Evolutionary conservation across 768 basidiomycete species (phyloP).

Genomic region (Tricholoma sp.): DNA sequence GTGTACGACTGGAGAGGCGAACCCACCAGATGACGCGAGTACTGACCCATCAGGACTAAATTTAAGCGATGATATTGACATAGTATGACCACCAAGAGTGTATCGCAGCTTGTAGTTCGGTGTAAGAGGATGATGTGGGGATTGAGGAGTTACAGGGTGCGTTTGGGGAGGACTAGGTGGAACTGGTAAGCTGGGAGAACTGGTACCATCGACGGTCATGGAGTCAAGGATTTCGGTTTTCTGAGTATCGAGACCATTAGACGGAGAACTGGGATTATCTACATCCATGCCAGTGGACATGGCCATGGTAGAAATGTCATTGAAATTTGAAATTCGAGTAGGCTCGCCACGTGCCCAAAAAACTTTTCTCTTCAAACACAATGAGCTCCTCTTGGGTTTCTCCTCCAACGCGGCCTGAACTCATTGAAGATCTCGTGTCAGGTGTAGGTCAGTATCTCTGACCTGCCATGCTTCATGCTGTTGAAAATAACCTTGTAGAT

Average conservation of each 20-base stretch:
- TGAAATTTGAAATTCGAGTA: too few relatives aligned
- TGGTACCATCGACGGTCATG: conserved; percentile 6
- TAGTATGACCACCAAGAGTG: conserved; percentile 77
- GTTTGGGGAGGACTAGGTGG: conserved; percentile 1
- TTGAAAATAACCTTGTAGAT: conserved; percentile 43
- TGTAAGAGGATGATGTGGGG: conserved; percentile 7
- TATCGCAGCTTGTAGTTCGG: conserved; percentile 57
- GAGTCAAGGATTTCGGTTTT: not conserved
- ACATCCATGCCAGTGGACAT: too few relatives aligned
- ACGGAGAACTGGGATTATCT: not conserved
- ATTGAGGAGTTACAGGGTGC: not conserved
- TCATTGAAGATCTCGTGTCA: conserved; percentile 88
- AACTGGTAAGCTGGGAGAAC: not conserved
- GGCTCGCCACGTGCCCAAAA: conserved; percentile 20
- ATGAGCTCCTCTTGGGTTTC: conserved; percentile 66
- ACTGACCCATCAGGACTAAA: conserved; percentile 83
- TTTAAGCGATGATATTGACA: conserved; percentile 78
- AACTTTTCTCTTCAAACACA: conserved; percentile 16
- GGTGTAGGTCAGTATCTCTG: conserved; percentile 66
- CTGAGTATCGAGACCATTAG: not conserved
- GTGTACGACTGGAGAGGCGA: conserved; percentile 2
- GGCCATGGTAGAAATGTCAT: not conserved
- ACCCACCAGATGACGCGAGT: conserved; percentile 82
- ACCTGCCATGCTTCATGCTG: conserved; percentile 4
- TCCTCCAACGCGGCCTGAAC: conserved; percentile 75